A percentile compares a stretch with the other conserved stretches of the same genome.
phyloP scores from a whole-genome alignment of 2,329 filamentous ascomycete genomes.

The Periconia sp. region DNA sequence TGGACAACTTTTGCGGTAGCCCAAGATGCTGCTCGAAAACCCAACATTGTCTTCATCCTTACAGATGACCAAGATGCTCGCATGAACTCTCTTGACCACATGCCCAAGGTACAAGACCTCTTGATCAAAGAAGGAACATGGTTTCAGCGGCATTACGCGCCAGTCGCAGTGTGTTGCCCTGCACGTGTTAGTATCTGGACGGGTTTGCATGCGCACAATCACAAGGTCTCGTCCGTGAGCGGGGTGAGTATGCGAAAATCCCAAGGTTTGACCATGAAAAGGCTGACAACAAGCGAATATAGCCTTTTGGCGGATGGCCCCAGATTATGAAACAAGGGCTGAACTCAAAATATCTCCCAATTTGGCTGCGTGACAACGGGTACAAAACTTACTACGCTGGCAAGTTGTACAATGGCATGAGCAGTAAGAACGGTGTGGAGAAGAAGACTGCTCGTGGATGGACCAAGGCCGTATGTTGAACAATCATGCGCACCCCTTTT shows the following conservation, averaged over 20 bases:
- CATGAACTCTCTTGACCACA: constrained; percentile 65
- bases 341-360: constrained; percentile 70
- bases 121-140: constrained; percentile 62
- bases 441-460: constrained; percentile 62
- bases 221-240: constrained; percentile 67
- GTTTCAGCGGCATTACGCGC: constrained; percentile 67
- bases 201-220: constrained; percentile 69
- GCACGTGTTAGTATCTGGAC: constrained; percentile 68
- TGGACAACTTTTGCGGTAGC: too few relatives aligned
- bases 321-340: too few relatives aligned
- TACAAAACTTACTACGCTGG: constrained; percentile 74
- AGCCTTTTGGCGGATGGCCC: background rate
- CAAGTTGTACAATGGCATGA: constrained; percentile 70
- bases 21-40: too few relatives aligned
- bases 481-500: background rate
- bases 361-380: constrained; percentile 71
- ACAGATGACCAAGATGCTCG: constrained; percentile 57
- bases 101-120: constrained; percentile 62
- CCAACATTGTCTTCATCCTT: constrained; percentile 3
- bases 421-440: constrained; percentile 63
- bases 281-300: background rate
- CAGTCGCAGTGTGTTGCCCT: constrained; percentile 69
- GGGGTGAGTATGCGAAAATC: constrained; percentile 69
- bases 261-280: constrained; percentile 63
- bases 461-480: constrained; percentile 53